These are phyloP conservation scores for Monoraphidium neglectum DNA, from an alignment of 139 green algal species.

Conservation along the genomic window DNA sequence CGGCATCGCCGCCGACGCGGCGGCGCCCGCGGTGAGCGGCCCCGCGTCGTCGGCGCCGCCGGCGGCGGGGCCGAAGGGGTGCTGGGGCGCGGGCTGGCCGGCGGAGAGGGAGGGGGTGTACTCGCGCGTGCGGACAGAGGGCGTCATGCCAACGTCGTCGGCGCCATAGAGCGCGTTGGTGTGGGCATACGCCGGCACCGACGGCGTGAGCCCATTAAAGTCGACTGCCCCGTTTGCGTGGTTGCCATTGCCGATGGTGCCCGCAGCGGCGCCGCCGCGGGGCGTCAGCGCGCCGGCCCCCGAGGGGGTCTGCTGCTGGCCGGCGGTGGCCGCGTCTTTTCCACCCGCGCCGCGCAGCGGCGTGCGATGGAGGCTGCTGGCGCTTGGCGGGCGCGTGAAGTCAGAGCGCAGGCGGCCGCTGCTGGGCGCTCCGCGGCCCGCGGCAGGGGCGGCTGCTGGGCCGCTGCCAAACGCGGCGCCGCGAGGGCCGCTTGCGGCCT, in stretches of 20 bases:
- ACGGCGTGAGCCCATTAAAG: too few relatives aligned
- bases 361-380: background rate
- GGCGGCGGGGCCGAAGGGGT: background rate
- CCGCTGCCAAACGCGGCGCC: too few relatives aligned
- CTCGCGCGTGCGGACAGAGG: conserved; percentile 5
- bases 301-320: background rate
- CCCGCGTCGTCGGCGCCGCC: background rate
- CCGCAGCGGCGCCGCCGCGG: too few relatives aligned
- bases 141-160: conserved; percentile 13
- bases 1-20: conserved; percentile 3
- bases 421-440: background rate
- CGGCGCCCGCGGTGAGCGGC: background rate
- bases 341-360: background rate
- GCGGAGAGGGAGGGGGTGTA: conserved; percentile 17
- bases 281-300: background rate
- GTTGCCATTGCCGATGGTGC: too few relatives aligned
- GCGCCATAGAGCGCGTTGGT: conserved; percentile 24
- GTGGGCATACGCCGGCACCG: background rate
- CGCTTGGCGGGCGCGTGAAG: background rate
- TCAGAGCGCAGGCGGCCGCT: conserved; percentile 1
- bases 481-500: too few relatives aligned
- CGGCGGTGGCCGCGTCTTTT: background rate
- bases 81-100: background rate
- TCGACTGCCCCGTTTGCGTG: too few relatives aligned
- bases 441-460: too few relatives aligned